Base-by-base conservation (phyloP, 1,139 yeast genomes). In the Geotrichum siamense region DNA sequence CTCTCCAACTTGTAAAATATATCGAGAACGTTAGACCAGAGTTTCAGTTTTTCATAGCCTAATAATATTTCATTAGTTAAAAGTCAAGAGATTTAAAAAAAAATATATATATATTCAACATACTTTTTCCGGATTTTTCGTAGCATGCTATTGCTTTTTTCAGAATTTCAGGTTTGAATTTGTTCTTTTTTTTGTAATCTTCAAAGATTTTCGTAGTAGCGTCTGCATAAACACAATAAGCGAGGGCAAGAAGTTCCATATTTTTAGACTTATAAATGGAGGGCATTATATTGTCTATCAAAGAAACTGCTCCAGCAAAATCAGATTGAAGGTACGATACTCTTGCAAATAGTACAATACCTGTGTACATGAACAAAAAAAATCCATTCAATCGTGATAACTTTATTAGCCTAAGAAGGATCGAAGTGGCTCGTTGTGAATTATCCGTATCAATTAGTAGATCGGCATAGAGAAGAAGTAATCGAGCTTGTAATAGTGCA, bases 211-310 rank as follows among this genome's bases (percentile, higher is more conserved):
- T 4, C 5, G 17, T 5, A n/a, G 34, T 30, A 30, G 34, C 15
- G n/a, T 30, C 34, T n/a, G 34, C 34, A 19, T 16, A 16, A 8
- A 30, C 17, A n/a, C 21, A 6, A 20, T 20, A 33, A 3, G 37
- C 37, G 4, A n/a, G 16, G 3, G 15, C 37, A 20, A 33, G 5
- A 4, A 33, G 37, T 16, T 20, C 25, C 9, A n/a, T 16, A 21
- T 36, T 28, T 2, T 21, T 22, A n/a, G 41, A 12, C 15, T 38
- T 26, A 8, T 43, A n/a, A 26, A 50, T 48, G 30, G 49, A 46
- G 3, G 63, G 62, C 56, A 59, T 53, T 6, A 51, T 28, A 2
- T 46, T 44, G 36, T 59, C 61, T 3, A 60, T 33, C 10, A 59
- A 36, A 1, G 51, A 40, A n/a, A 55, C 32, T 2, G 63, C 52